phyloP scores from a whole-genome alignment of 768 basidiomycete species.

The Antrodiella citrinella region DNA sequence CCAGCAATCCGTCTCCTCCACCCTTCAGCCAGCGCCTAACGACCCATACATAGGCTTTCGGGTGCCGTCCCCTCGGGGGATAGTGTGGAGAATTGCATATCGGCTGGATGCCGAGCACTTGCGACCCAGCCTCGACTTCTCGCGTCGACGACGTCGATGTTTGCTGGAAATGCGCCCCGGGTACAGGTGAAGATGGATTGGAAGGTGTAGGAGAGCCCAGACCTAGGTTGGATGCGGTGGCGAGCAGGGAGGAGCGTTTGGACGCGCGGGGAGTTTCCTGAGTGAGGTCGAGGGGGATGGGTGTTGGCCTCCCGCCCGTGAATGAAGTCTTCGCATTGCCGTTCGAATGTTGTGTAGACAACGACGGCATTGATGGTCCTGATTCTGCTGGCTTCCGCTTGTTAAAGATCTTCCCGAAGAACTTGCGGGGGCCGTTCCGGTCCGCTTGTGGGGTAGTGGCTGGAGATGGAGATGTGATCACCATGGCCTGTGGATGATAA shows the following conservation, averaged over 20 bases:
- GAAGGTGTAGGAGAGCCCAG: neutral
- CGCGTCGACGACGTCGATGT: conserved; percentile 7
- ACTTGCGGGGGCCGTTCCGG: conserved; percentile 40
- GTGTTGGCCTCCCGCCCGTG: neutral
- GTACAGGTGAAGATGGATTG: conserved; percentile 16
- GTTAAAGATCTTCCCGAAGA: conserved; percentile 68
- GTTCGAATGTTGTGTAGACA: too few species aligned
- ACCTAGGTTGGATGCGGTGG: neutral
- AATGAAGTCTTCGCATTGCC: neutral
- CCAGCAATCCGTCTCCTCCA: conserved; percentile 35
- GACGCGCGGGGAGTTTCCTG: conserved; percentile 1
- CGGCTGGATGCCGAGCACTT: conserved; percentile 65
- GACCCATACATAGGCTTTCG: conserved; percentile 63
- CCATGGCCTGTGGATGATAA: conserved; percentile 11
- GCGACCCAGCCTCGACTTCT: conserved; percentile 19
- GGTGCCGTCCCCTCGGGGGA: conserved; percentile 28
- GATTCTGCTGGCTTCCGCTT: conserved; percentile 35
- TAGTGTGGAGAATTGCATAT: conserved; percentile 42
- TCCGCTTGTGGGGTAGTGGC: conserved; percentile 18
- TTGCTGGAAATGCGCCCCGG: conserved; percentile 2
- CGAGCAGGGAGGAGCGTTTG: conserved; percentile 2
- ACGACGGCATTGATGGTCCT: conserved; percentile 6
- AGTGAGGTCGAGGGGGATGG: conserved; percentile 1
- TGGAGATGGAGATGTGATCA: conserved; percentile 8
- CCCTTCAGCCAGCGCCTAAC: conserved; percentile 71